Evolutionary conservation across 164 flowering plant genomes (phyloP).

Genomic region (Nelumbo lutea): DNA sequence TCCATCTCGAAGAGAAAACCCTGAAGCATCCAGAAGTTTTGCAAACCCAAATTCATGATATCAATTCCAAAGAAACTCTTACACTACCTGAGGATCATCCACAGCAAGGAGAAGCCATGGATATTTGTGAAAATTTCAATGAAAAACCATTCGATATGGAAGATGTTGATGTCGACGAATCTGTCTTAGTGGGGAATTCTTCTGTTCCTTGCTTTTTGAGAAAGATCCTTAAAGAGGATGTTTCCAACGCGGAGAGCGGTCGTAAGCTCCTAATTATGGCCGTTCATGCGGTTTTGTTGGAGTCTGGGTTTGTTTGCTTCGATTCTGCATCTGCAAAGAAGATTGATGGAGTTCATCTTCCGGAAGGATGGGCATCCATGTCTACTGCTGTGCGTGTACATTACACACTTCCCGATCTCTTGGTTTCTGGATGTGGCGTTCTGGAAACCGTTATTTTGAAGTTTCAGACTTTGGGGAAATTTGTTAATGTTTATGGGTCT

Average conservation of each 20-base stretch:
- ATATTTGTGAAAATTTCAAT: not conserved
- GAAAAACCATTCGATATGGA: slow-evolving; percentile 16
- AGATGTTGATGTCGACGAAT: slow-evolving; percentile 25
- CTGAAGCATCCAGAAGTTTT: not conserved
- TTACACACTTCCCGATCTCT: slow-evolving; percentile 53
- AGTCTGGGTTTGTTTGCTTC: slow-evolving; percentile 60
- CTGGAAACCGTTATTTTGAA: slow-evolving; percentile 40
- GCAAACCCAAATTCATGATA: not conserved
- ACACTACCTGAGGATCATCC: not conserved
- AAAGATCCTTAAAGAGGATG: slow-evolving; percentile 45
- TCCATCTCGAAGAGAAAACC: not conserved
- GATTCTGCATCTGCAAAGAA: slow-evolving; percentile 27
- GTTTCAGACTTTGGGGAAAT: slow-evolving; percentile 51
- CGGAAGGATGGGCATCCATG: slow-evolving; percentile 34
- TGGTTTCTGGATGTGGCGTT: slow-evolving; percentile 4
- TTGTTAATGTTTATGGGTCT: slow-evolving; percentile 54
- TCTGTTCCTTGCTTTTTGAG: slow-evolving; percentile 48
- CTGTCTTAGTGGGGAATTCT: slow-evolving; percentile 9
- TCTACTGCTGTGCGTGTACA: slow-evolving; percentile 23
- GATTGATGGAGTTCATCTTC: slow-evolving; percentile 36
- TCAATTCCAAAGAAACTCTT: not conserved
- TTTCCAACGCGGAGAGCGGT: slow-evolving; percentile 19
- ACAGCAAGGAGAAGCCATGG: slow-evolving; percentile 1
- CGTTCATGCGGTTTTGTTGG: slow-evolving; percentile 70
- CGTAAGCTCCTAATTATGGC: slow-evolving; percentile 43